These are phyloP conservation scores for Diaporthe humulicola DNA, from an alignment of 2,329 filamentous ascomycete genomes.

Conservation along the genomic window DNA sequence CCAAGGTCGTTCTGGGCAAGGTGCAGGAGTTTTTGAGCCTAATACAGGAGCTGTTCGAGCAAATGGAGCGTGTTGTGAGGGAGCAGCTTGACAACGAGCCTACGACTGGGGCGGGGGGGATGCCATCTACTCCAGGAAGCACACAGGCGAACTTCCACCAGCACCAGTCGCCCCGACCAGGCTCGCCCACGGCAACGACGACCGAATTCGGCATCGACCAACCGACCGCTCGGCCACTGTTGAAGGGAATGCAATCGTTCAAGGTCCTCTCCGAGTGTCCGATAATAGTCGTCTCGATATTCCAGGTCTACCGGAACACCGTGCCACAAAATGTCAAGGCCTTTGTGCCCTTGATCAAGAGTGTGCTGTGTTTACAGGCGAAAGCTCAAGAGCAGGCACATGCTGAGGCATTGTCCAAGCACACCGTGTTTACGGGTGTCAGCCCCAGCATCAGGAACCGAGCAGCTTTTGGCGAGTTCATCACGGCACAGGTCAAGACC, in stretches of 20 bases:
- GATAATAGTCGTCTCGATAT: slow-evolving; percentile 98
- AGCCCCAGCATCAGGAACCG: slow-evolving; percentile 94
- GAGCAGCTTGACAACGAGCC: slow-evolving; percentile 91
- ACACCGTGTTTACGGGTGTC: slow-evolving; percentile 90
- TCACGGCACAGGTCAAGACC: slow-evolving; percentile 97
- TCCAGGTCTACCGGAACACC: slow-evolving; percentile 88
- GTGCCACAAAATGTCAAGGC: slow-evolving; percentile 88
- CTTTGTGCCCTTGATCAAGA: slow-evolving; percentile 95
- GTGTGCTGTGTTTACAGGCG: slow-evolving; percentile 88
- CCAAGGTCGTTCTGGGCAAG: slow-evolving; percentile 81
- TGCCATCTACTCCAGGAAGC: slow-evolving; percentile 76
- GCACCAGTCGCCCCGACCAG: slow-evolving; percentile 80
- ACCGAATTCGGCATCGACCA: slow-evolving; percentile 87
- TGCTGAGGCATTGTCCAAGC: slow-evolving; percentile 82
- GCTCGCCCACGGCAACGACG: slow-evolving; percentile 87
- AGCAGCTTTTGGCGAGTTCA: slow-evolving; percentile 95
- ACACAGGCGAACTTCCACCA: slow-evolving; percentile 79
- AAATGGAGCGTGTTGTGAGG: slow-evolving; percentile 93
- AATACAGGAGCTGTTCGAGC: slow-evolving; percentile 95
- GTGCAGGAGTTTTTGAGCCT: slow-evolving; percentile 92
- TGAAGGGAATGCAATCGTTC: slow-evolving; percentile 98
- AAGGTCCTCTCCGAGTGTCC: slow-evolving; percentile 98
- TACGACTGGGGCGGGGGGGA: slow-evolving; percentile 65
- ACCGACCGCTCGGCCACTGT: slow-evolving; percentile 80
- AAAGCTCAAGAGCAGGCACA: slow-evolving; percentile 95